These are phyloP conservation scores for Diversispora epigaea DNA, from an alignment of 192 early-diverging fungal genomes.

Conservation along the genomic window DNA sequence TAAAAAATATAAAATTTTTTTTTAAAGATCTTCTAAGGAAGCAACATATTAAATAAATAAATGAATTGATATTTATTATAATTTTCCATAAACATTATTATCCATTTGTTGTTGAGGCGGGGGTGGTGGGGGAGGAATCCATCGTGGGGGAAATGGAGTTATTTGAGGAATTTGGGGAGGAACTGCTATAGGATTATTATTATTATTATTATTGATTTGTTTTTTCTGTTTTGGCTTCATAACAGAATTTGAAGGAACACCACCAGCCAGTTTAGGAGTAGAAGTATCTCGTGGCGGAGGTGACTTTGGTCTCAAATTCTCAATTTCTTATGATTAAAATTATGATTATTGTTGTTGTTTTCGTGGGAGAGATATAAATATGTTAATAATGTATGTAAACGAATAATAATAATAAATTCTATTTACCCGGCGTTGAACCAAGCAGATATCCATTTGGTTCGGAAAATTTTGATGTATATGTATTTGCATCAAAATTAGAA, in stretches of 20 bases:
- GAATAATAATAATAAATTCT: not conserved
- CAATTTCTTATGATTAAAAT: constrained; percentile 42
- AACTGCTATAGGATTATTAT: not conserved
- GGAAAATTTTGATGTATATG: constrained; percentile 42
- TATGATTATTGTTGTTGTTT: not conserved
- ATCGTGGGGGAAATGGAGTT: too few species aligned
- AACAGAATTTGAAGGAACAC: not conserved
- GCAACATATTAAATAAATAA: too few species aligned
- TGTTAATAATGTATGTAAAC: not conserved
- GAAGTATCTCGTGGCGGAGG: constrained; percentile 45
- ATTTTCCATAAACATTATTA: too few species aligned
- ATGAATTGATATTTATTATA: too few species aligned
- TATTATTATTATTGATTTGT: not conserved
- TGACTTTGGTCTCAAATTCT: constrained; percentile 55
- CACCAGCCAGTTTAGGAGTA: not conserved
- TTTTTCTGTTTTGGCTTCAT: constrained; percentile 20
- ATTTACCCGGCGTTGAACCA: constrained; percentile 39
- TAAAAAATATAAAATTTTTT: too few species aligned
- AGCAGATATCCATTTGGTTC: constrained; percentile 35
- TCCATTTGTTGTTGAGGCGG: too few species aligned
- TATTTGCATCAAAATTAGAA: constrained; percentile 48
- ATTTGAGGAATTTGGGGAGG: too few species aligned
- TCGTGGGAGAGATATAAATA: too few species aligned
- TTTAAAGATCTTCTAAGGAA: too few species aligned
- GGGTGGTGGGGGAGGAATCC: too few species aligned